phyloP scores from a whole-genome alignment of 495 filamentous ascomycete genomes.

The Annulohypoxylon nitens region DNA sequence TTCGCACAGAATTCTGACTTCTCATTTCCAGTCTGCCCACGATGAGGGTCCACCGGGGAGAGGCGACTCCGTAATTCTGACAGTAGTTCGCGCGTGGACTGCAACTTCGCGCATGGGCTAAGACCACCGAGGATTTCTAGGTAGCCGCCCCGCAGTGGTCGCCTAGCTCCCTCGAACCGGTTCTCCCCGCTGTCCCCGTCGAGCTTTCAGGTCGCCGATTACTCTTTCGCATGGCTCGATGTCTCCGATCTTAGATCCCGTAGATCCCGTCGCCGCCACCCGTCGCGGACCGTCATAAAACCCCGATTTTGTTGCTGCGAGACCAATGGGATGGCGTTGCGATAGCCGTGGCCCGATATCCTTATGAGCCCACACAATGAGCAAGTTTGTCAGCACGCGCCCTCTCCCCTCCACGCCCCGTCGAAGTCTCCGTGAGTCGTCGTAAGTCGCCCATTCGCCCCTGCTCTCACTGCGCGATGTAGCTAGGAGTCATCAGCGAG shows the following conservation, averaged over 20 bases:
- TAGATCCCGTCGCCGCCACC: background rate
- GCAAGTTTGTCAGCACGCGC: constrained; percentile 30
- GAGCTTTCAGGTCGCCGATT: constrained; percentile 35
- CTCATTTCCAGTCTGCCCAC: constrained; percentile 10
- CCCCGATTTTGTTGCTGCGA: constrained; percentile 1
- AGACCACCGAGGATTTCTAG: background rate
- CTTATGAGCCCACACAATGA: constrained; percentile 13
- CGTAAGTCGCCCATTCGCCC: constrained; percentile 19
- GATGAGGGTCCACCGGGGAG: background rate
- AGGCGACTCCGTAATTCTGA: constrained; percentile 7
- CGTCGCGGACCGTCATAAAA: constrained; percentile 15
- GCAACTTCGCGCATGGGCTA: constrained; percentile 10
- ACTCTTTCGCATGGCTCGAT: constrained; percentile 19
- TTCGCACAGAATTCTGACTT: background rate
- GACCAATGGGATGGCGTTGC: constrained; percentile 15
- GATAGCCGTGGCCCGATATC: constrained; percentile 24
- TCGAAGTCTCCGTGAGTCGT: constrained; percentile 20
- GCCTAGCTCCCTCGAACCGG: constrained; percentile 2
- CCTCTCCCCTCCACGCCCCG: constrained; percentile 10
- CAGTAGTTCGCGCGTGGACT: constrained; percentile 8
- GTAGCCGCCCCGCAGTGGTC: constrained; percentile 15
- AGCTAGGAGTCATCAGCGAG: background rate
- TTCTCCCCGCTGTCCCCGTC: background rate
- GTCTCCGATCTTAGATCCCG: background rate
- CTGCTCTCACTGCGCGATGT: constrained; percentile 2